A percentile compares a stretch with the other conserved stretches of the same genome.
Evolutionary conservation across 202 grass and related monocot genomes (phyloP).

Genomic region (Schoenoplectus triqueter): DNA sequence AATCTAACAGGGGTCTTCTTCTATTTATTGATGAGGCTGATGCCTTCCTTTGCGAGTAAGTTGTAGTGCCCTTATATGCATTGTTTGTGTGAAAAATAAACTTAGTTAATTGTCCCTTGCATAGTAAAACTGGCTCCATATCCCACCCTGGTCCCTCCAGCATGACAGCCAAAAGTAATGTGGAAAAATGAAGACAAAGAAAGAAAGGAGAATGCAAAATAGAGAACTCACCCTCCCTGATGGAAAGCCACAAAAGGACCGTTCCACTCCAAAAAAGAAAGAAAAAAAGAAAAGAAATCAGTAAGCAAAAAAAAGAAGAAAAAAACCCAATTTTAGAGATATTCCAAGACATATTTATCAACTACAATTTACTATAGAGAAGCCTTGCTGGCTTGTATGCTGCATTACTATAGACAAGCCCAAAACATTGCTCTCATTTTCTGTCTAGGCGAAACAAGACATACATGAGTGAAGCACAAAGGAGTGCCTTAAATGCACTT

Average conservation of each 20-base stretch:
- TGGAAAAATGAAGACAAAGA: no score
- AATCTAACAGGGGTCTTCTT: conserved; percentile 91
- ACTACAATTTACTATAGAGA: background rate
- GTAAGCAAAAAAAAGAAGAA: background rate
- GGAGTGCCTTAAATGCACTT: conserved; percentile 96
- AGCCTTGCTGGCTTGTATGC: background rate
- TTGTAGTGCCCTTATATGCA: conserved; percentile 31
- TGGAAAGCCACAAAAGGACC: background rate
- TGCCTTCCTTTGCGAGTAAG: conserved; percentile 99
- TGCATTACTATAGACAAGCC: conserved; percentile 9
- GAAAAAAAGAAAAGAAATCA: no score
- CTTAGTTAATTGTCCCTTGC: background rate
- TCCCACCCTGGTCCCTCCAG: no score
- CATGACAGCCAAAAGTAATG: no score
- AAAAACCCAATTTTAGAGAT: background rate
- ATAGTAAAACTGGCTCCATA: background rate
- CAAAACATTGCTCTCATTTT: conserved; percentile 12
- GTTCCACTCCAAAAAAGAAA: background rate
- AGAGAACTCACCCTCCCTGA: no score
- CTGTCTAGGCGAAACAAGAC: conserved; percentile 86
- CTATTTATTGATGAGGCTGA: conserved; percentile 98
- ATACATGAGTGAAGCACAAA: conserved; percentile 99
- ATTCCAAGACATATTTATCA: background rate
- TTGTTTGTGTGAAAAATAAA: background rate
- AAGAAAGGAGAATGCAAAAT: no score